Conservation (phyloP, 1,139 yeast genomes). For the Candida labiduridarum region DNA sequence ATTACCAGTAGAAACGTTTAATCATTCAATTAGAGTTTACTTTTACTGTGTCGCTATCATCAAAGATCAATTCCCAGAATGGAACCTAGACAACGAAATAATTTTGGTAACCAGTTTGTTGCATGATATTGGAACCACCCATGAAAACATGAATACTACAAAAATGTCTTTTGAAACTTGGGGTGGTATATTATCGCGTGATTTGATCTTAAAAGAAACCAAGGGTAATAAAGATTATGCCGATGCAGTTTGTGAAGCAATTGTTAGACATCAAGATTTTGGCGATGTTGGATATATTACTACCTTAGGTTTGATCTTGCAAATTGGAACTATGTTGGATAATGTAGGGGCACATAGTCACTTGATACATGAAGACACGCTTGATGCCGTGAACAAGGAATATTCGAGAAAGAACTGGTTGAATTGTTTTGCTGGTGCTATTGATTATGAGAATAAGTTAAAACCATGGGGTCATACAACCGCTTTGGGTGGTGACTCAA, state of each 20-base stretch:
- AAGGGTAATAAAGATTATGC: slow-evolving; percentile 31
- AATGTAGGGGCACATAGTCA: slow-evolving; percentile 37
- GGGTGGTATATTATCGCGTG: slow-evolving; percentile 38
- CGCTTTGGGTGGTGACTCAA: slow-evolving; percentile 36
- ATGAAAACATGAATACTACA: slow-evolving; percentile 36
- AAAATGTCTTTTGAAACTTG: slow-evolving; percentile 42
- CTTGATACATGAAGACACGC: slow-evolving; percentile 33
- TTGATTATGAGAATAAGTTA: slow-evolving; percentile 32
- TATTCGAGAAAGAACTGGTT: slow-evolving; percentile 38
- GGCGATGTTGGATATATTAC: slow-evolving; percentile 39
- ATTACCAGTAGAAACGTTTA: slow-evolving; percentile 29
- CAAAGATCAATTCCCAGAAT: slow-evolving; percentile 37
- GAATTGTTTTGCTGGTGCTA: slow-evolving; percentile 37
- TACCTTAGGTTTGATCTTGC: slow-evolving; percentile 38
- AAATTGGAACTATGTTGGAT: slow-evolving; percentile 39
- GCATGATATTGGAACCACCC: slow-evolving; percentile 42
- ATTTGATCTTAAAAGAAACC: slow-evolving; percentile 28
- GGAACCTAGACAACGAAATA: slow-evolving; percentile 36
- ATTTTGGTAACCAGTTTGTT: slow-evolving; percentile 35
- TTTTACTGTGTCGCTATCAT: slow-evolving; percentile 37
- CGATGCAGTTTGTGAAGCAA: slow-evolving; percentile 43
- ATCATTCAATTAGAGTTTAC: slow-evolving; percentile 38
- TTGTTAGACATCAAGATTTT: slow-evolving; percentile 41
- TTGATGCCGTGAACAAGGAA: slow-evolving; percentile 29
- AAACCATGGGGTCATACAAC: slow-evolving; percentile 44